Evolutionary conservation across 2,329 filamentous ascomycete genomes (phyloP).

Genomic region (Chrysosporium queenslandicum): DNA sequence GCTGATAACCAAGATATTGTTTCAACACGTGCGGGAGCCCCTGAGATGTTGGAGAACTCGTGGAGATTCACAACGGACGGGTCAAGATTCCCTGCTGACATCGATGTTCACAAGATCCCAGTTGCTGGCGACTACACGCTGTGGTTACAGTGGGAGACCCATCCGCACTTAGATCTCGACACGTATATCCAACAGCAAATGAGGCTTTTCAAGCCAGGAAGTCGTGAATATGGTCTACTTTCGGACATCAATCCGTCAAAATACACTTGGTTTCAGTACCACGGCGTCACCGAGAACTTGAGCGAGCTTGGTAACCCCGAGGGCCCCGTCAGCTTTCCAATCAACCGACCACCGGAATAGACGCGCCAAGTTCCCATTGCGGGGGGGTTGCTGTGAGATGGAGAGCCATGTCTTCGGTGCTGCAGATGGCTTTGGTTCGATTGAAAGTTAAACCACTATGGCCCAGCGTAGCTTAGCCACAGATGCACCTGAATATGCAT

Average conservation of each 20-base stretch:
- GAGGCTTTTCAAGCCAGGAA: background rate
- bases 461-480: no score
- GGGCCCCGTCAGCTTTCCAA: no score
- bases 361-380: no score
- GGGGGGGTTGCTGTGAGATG: no score
- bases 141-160: background rate
- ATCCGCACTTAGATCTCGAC: background rate
- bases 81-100: background rate
- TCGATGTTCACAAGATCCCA: background rate
- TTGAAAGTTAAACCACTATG: no score
- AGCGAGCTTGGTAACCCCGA: background rate
- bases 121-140: background rate
- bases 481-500: no score
- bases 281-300: background rate
- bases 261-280: background rate
- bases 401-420: no score
- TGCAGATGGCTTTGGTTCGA: no score
- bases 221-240: background rate
- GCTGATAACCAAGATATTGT: background rate
- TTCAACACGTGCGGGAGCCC: background rate
- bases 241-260: background rate
- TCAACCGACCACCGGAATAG: no score
- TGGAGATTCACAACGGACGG: slow-evolving; percentile 5
- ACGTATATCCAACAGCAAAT: background rate
- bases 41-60: slow-evolving; percentile 3